Percentiles rank a stretch among this genome's conserved stretches.
phyloP scores from a whole-genome alignment of 805 yeast genomes.

The Lipomyces mesembrius region DNA sequence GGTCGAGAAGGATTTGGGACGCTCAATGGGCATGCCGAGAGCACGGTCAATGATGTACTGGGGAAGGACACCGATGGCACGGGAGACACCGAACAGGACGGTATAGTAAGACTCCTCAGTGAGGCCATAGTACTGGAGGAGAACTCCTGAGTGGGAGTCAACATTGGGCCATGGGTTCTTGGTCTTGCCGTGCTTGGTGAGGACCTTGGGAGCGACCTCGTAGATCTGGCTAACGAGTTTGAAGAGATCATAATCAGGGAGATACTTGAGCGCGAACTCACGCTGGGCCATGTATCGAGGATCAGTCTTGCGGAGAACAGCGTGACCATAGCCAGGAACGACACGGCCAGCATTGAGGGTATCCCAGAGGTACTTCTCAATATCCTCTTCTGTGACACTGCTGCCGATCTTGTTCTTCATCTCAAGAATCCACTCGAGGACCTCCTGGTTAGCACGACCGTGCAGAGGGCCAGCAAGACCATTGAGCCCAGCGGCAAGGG shows the following conservation, averaged over 20 bases:
- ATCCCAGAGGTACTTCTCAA: conserved; percentile 78
- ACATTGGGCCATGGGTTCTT: conserved; percentile 94
- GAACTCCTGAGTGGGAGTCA: conserved; percentile 85
- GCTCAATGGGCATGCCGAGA: conserved; percentile 78
- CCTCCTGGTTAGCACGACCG: conserved; percentile 89
- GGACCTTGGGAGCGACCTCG: conserved; percentile 81
- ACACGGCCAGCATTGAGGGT: conserved; percentile 82
- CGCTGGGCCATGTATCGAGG: conserved; percentile 87
- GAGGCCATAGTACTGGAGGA: conserved; percentile 83
- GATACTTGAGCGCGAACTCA: conserved; percentile 74
- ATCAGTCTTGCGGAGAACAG: conserved; percentile 84
- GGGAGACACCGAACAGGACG: conserved; percentile 82
- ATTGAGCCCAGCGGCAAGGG: conserved; percentile 79
- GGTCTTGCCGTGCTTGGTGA: conserved; percentile 84
- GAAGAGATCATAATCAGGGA: conserved; percentile 80
- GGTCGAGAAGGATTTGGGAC: conserved; percentile 93
- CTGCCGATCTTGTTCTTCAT: conserved; percentile 70
- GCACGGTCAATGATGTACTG: conserved; percentile 86
- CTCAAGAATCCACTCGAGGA: conserved; percentile 75
- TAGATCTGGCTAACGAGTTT: conserved; percentile 76
- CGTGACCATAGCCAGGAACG: conserved; percentile 89
- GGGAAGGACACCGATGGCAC: conserved; percentile 85
- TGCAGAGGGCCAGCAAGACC: conserved; percentile 89
- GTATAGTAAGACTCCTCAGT: conserved; percentile 84
- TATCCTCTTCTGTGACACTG: conserved; percentile 67